Evolutionary conservation across 176 grass and related monocot species (phyloP).

Genomic region (Microstegium vimineum): DNA sequence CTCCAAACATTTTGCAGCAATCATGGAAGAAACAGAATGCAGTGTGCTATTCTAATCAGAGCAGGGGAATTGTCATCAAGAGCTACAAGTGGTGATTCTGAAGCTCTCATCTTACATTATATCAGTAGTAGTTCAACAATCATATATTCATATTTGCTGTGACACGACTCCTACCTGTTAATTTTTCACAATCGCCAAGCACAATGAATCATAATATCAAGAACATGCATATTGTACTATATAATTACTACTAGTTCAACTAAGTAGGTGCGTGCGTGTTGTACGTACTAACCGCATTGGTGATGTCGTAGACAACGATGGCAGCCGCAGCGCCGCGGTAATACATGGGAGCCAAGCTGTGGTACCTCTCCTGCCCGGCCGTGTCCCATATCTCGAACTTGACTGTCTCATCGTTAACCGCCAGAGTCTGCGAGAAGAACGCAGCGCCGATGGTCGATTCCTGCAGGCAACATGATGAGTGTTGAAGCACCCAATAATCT

Average conservation of each 20-base stretch:
- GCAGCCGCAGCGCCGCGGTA: slow-evolving; percentile 80
- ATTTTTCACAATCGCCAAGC: no score
- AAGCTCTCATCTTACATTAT: not conserved
- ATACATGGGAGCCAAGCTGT: slow-evolving; percentile 95
- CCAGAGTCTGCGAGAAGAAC: slow-evolving; percentile 90
- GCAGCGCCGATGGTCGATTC: slow-evolving; percentile 91
- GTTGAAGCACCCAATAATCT: no score
- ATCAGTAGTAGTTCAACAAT: no score
- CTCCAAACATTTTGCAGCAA: not conserved
- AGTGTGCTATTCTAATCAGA: not conserved
- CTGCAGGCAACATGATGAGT: slow-evolving; percentile 27
- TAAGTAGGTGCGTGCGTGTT: no score
- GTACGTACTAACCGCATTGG: slow-evolving; percentile 58
- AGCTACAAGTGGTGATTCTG: not conserved
- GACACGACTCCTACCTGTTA: no score
- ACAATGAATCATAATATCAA: no score
- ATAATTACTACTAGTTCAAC: no score
- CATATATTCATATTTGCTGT: no score
- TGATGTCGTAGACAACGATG: slow-evolving; percentile 84
- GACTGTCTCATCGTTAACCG: slow-evolving; percentile 63
- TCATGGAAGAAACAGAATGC: not conserved
- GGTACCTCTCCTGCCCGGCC: slow-evolving; percentile 88
- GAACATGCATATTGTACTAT: no score
- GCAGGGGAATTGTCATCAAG: not conserved
- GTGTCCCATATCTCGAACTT: slow-evolving; percentile 99